phyloP scores from a whole-genome alignment of 164 flowering plant species.

The Hamamelis virginiana region DNA sequence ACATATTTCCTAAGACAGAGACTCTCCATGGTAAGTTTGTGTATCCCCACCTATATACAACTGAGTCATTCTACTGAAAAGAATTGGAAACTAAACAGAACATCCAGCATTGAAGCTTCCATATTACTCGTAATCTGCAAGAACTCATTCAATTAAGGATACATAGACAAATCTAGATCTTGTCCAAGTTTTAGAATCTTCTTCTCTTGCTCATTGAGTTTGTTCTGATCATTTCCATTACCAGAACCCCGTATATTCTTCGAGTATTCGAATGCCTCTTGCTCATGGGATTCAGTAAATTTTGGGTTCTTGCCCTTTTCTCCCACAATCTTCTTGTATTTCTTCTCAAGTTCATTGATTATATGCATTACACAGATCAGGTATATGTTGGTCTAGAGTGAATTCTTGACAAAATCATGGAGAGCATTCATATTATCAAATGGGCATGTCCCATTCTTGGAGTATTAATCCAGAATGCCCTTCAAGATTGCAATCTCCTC shows the following conservation, averaged over 20 bases:
- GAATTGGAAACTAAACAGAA: too few species aligned
- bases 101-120: too few species aligned
- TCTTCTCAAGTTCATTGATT: not conserved
- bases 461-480: not conserved
- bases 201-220: not conserved
- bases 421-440: not conserved
- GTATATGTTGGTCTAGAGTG: not conserved
- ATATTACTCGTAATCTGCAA: too few species aligned
- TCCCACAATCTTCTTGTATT: not conserved
- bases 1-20: too few species aligned
- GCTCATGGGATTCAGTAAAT: not conserved
- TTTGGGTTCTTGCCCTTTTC: not conserved
- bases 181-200: not conserved
- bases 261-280: not conserved
- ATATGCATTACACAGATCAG: not conserved
- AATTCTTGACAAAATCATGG: not conserved
- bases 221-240: not conserved
- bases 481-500: not conserved
- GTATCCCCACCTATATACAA: too few species aligned
- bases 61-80: too few species aligned
- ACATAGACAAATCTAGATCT: too few species aligned
- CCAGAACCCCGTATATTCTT: not conserved
- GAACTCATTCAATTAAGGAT: too few species aligned
- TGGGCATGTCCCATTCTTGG: not conserved
- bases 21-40: too few species aligned